These are phyloP conservation scores for Isatis tinctoria DNA, from an alignment of 345 rosid genomes.

Conservation along the genomic window DNA sequence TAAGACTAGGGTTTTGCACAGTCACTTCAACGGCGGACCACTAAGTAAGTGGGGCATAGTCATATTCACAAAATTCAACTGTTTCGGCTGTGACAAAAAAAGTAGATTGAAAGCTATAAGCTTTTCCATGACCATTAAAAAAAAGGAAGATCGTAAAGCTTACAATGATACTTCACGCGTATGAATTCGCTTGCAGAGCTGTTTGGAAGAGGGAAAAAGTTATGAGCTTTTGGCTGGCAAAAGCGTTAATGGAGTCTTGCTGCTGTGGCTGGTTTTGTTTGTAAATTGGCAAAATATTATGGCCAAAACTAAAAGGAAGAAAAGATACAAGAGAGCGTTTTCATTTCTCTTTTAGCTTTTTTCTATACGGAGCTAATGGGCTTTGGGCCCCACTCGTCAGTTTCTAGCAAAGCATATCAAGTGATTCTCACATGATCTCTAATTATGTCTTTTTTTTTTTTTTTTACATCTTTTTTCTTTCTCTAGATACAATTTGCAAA, in stretches of 20 bases:
- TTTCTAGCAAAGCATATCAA: constrained; percentile 22
- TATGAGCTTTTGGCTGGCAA: constrained; percentile 30
- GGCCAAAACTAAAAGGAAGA: not conserved
- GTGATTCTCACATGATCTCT: constrained; percentile 27
- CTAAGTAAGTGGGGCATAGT: constrained; percentile 33
- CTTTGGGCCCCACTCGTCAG: constrained; percentile 30
- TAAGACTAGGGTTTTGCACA: constrained; percentile 30
- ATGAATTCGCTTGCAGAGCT: constrained; percentile 20
- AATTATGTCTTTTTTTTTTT: not conserved
- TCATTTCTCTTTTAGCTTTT: not conserved
- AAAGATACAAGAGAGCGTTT: constrained; percentile 14
- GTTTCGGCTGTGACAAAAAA: constrained; percentile 23
- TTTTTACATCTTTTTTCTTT: not conserved
- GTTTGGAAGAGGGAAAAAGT: constrained; percentile 20
- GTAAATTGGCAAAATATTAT: constrained; percentile 10
- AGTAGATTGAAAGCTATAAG: constrained; percentile 13
- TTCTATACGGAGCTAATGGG: constrained; percentile 29
- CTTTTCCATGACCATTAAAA: not conserved
- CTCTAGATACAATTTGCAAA: not conserved
- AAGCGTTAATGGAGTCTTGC: constrained; percentile 29
- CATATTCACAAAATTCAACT: constrained; percentile 19
- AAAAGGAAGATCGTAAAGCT: not conserved
- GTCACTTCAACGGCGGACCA: constrained; percentile 38
- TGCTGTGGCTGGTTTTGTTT: constrained; percentile 3
- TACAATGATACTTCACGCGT: constrained; percentile 14